A percentile compares a stretch with the other conserved stretches of the same genome.
Evolutionary conservation across 768 basidiomycete genomes (phyloP).

Genomic region (Rhizopogon roseolus): DNA sequence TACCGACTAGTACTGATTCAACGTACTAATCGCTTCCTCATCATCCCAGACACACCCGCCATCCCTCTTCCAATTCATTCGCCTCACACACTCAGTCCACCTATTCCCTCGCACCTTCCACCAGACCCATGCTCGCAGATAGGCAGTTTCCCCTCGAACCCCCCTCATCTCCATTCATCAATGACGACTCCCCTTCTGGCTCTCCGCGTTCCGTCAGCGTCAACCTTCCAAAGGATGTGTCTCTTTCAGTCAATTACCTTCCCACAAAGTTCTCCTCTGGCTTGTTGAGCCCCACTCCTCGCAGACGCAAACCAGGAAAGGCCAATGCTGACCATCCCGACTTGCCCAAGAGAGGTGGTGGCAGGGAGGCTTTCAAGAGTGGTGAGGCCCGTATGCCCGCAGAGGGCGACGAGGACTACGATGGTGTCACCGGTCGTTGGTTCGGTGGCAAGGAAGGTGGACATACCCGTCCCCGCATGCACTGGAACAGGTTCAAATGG

Average conservation of each 20-base stretch:
- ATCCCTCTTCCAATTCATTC: constrained; percentile 27
- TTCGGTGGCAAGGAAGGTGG: constrained; percentile 37
- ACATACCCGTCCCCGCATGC: constrained; percentile 36
- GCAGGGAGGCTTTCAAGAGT: constrained; percentile 58
- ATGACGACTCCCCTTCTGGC: constrained; percentile 11
- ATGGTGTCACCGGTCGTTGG: constrained; percentile 33
- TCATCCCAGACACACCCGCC: constrained; percentile 1
- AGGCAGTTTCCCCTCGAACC: constrained; percentile 33
- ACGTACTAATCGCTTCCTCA: neutral
- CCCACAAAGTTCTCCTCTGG: constrained; percentile 67
- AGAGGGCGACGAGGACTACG: constrained; percentile 52
- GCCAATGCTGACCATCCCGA: constrained; percentile 20
- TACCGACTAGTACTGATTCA: neutral
- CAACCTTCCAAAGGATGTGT: constrained; percentile 13
- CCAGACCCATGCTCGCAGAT: constrained; percentile 42
- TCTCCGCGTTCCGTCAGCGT: constrained; percentile 10
- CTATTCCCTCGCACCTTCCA: constrained; percentile 42
- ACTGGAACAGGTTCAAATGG: constrained; percentile 90
- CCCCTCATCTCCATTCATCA: constrained; percentile 35
- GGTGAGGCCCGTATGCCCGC: constrained; percentile 50
- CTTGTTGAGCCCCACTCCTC: constrained; percentile 12
- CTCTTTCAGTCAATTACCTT: constrained; percentile 67
- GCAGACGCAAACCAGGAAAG: constrained; percentile 26
- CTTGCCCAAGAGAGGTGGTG: constrained; percentile 63
- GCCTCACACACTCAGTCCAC: constrained; percentile 34